These are phyloP conservation scores for Tetrahymena borealis DNA, from an alignment of 73 alveolate genomes.

Conservation along the genomic window DNA sequence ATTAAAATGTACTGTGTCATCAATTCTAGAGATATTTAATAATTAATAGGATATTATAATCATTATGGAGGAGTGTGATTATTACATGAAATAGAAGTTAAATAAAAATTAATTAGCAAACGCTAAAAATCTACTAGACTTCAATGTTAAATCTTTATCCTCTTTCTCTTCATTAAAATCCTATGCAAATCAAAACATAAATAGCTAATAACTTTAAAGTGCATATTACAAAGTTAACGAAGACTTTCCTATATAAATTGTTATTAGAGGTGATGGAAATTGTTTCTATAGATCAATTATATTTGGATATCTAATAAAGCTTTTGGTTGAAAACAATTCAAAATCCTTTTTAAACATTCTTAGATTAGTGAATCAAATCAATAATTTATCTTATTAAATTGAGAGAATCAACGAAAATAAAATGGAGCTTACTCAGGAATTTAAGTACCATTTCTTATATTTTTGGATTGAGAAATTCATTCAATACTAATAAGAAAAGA, in stretches of 20 bases:
- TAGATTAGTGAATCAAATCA: background rate
- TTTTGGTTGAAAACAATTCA: background rate
- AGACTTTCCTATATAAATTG: background rate
- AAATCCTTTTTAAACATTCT: background rate
- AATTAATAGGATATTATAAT: no score
- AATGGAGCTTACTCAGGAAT: background rate
- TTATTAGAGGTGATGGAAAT: background rate
- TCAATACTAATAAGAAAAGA: background rate
- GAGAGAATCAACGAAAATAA: background rate
- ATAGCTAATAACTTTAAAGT: background rate
- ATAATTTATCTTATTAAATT: background rate
- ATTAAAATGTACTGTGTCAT: no score
- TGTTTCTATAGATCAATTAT: background rate
- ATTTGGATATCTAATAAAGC: background rate
- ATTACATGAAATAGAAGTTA: background rate
- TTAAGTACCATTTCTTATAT: background rate
- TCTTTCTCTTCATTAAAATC: background rate
- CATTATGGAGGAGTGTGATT: no score
- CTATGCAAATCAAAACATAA: background rate
- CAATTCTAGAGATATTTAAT: no score
- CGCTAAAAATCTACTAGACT: background rate
- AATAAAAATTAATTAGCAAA: background rate
- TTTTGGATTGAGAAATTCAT: background rate
- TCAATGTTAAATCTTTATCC: background rate
- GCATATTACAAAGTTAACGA: background rate